phyloP scores from a whole-genome alignment of 2,329 filamentous ascomycete genomes.

The Neofusicoccum kwambonambiense region DNA sequence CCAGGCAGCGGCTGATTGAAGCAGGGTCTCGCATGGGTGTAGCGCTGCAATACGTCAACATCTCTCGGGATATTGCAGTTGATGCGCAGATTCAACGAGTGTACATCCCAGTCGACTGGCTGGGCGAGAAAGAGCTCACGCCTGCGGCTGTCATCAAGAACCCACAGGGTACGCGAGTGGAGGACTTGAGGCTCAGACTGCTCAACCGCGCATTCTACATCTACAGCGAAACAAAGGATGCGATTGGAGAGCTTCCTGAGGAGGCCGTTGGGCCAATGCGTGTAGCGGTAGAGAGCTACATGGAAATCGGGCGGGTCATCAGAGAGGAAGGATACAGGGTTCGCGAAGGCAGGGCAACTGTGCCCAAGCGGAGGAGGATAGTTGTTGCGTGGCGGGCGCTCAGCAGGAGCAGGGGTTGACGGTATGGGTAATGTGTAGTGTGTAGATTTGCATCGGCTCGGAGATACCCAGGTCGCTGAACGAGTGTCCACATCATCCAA shows the following conservation, averaged over 20 bases:
- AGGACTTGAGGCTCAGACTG: constrained; percentile 53
- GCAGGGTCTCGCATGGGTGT: constrained; percentile 67
- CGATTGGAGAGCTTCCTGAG: constrained; percentile 61
- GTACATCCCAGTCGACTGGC: constrained; percentile 66
- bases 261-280: constrained; percentile 63
- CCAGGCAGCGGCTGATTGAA: constrained; percentile 48
- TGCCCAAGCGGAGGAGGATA: constrained; percentile 50
- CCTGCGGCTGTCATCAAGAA: constrained; percentile 55
- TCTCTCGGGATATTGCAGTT: constrained; percentile 68
- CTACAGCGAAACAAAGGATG: constrained; percentile 54
- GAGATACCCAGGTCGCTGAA: neutral
- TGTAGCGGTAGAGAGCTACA: constrained; percentile 72
- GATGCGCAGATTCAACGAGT: constrained; percentile 66
- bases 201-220: constrained; percentile 61
- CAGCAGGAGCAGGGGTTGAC: constrained; percentile 21
- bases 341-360: constrained; percentile 45
- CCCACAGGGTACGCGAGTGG: constrained; percentile 49
- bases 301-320: constrained; percentile 70
- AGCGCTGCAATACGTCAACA: constrained; percentile 75
- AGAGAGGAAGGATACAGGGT: constrained; percentile 30
- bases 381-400: constrained; percentile 60
- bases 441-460: constrained; percentile 6
- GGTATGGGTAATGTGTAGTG: neutral
- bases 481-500: neutral
- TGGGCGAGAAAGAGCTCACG: constrained; percentile 56